Evolutionary conservation across 2,329 filamentous ascomycete genomes (phyloP), one percentile per base, ranked within the genome.

Genomic region (Colletotrichum eremochloae): DNA sequence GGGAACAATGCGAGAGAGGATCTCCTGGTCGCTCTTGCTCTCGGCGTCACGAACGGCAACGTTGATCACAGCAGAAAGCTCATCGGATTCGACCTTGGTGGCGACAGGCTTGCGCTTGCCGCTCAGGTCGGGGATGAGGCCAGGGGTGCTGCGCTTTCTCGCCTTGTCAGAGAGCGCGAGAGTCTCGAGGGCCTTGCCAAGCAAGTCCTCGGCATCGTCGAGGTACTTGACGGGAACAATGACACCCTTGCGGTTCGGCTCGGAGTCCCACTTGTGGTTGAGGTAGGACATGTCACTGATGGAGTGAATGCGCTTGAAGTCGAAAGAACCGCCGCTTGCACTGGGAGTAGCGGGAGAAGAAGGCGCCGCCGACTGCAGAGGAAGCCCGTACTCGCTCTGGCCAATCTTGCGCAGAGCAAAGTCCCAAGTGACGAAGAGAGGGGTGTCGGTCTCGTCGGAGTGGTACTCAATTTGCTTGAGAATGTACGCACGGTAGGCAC

Each of bases 231-330:
- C 95, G 42, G 96, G 95, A 57, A 98, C 91, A 75, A 99, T 96
- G 67, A 97, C 94, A 89, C 96, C 96, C 86, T 96, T 97, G 78
- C 96, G 91, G 40, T 89, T 90, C 44, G 94, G 93, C 83, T 98
- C 95, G 52, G 91, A 87, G 53, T 92, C 89, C 65, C 90, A 89
- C 80, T 93, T 92, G 75, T 90, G 90, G 72, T 90, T 88, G 73
- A 98, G 86, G 82, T 97, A 97, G 20, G 94, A 94, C 93, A 99
- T 94, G 80, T 99, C 96, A 82, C 95, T 97, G 82, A 99, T 96
- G 66, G 96, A 98, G 85, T 93, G 91, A 79, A 98, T 93, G 77
- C 95, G 91, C 85, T 94, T 94, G 82, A 95, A 93, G 74, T 84
- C 82, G 76, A 86, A 86, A 71, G 90, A 89, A 74, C 87, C 87